phyloP scores from a whole-genome alignment of 805 yeast genomes.

The Zygosaccharomyces pseudorouxii region DNA sequence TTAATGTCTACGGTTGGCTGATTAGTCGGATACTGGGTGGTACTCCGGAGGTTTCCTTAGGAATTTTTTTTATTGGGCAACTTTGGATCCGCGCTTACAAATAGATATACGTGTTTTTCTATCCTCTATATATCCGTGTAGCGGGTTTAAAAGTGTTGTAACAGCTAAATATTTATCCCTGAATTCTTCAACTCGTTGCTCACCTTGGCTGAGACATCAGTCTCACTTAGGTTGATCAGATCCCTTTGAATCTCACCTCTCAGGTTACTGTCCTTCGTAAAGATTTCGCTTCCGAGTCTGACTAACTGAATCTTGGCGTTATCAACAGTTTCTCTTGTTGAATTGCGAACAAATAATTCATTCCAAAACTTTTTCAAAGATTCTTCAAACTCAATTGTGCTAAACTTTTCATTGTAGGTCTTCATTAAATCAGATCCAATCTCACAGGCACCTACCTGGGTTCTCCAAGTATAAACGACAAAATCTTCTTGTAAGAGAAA shows the following conservation, averaged over 20 bases:
- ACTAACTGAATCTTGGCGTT: conserved; percentile 52
- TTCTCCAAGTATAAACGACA: conserved; percentile 53
- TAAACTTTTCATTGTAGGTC: conserved; percentile 5
- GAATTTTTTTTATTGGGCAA: conserved; percentile 67
- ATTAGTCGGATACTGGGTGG: conserved; percentile 31
- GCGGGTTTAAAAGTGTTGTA: neutral
- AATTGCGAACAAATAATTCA: conserved; percentile 30
- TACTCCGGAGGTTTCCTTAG: conserved; percentile 53
- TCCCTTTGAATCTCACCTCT: conserved; percentile 20
- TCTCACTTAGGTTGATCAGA: conserved; percentile 26
- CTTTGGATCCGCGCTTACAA: conserved; percentile 58
- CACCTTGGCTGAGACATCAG: conserved; percentile 49
- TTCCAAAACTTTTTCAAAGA: conserved; percentile 22
- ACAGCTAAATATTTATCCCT: conserved; percentile 9
- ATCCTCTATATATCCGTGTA: neutral
- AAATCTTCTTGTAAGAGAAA: conserved; percentile 29
- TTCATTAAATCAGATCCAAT: conserved; percentile 31
- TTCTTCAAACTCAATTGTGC: conserved; percentile 5
- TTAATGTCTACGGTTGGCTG: conserved; percentile 41
- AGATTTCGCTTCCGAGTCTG: conserved; percentile 32
- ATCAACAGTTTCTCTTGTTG: conserved; percentile 45
- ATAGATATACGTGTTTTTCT: conserved; percentile 50
- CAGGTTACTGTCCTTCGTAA: conserved; percentile 10
- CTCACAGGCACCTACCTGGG: conserved; percentile 46
- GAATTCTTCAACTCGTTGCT: conserved; percentile 32